Conservation (phyloP, 768 basidiomycete genomes). For the Plicaturopsis crispa region DNA sequence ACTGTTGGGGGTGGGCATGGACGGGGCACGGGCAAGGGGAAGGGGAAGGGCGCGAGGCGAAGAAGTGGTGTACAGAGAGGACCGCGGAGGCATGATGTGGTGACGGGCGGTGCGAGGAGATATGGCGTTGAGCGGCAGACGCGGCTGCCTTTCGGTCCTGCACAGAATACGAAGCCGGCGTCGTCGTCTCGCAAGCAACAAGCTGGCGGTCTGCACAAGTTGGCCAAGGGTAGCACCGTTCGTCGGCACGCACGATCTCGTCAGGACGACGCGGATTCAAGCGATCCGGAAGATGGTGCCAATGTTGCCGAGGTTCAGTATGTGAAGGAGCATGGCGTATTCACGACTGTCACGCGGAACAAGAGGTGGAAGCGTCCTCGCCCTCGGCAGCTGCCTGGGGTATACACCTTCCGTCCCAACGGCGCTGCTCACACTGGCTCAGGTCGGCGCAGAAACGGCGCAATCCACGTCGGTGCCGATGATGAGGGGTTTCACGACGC, state of each 20-base stretch:
- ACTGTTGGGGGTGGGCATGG: constrained; percentile 16
- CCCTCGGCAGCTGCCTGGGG: constrained; percentile 20
- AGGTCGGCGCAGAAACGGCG: constrained; percentile 16
- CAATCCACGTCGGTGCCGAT: constrained; percentile 35
- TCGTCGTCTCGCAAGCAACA: neutral
- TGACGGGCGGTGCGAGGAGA: constrained; percentile 27
- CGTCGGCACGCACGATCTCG: neutral
- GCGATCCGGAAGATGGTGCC: neutral
- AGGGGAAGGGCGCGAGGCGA: constrained; percentile 8
- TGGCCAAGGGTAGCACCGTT: neutral
- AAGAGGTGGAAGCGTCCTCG: constrained; percentile 15
- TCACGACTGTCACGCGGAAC: constrained; percentile 12
- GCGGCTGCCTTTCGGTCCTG: constrained; percentile 25
- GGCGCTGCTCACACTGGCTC: constrained; percentile 31
- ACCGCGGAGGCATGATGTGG: constrained; percentile 30
- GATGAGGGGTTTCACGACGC: constrained; percentile 35
- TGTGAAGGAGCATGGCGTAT: constrained; percentile 2
- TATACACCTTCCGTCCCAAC: constrained; percentile 31
- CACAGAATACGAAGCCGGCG: constrained; percentile 3
- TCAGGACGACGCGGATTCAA: neutral
- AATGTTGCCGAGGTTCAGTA: neutral
- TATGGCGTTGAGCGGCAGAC: constrained; percentile 29
- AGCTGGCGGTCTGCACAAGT: neutral
- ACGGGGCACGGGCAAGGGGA: constrained; percentile 11
- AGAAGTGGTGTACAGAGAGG: constrained; percentile 11